phyloP scores from a whole-genome alignment of 2,329 filamentous ascomycete genomes.

The Xylaria digitata region DNA sequence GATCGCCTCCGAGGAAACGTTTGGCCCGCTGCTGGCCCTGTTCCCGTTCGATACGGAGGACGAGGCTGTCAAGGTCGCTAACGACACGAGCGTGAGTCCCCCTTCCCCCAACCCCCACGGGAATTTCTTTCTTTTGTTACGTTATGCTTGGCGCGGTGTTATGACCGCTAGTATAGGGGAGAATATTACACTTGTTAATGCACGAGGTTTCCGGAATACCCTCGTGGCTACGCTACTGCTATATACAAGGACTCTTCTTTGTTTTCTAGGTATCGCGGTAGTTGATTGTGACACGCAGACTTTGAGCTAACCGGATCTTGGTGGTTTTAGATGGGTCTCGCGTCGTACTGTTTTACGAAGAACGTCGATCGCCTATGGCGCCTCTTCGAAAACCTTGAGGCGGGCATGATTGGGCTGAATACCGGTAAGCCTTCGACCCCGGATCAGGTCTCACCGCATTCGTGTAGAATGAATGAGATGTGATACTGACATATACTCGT shows the following conservation, averaged over 20 bases:
- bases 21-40: constrained; percentile 68
- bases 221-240: too few species aligned
- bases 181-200: too few species aligned
- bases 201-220: too few species aligned
- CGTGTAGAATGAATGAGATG: too few species aligned
- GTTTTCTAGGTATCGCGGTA: too few species aligned
- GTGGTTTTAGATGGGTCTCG: constrained; percentile 62
- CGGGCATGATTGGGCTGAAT: constrained; percentile 60
- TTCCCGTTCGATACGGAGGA: constrained; percentile 67
- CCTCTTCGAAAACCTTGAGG: constrained; percentile 68
- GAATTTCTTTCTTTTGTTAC: not conserved
- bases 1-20: constrained; percentile 64
- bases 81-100: constrained; percentile 59
- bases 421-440: constrained; percentile 53
- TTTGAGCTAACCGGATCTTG: not conserved
- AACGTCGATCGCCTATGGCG: constrained; percentile 68
- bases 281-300: too few species aligned
- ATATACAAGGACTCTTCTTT: too few species aligned
- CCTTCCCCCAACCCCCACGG: too few species aligned
- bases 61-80: constrained; percentile 64
- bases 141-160: not conserved
- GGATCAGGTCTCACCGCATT: not conserved
- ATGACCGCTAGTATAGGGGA: too few species aligned
- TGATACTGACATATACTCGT: not conserved
- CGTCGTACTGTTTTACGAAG: constrained; percentile 69